Conservation (phyloP, 2,329 filamentous ascomycete genomes). For the Fusarium acutatum region DNA sequence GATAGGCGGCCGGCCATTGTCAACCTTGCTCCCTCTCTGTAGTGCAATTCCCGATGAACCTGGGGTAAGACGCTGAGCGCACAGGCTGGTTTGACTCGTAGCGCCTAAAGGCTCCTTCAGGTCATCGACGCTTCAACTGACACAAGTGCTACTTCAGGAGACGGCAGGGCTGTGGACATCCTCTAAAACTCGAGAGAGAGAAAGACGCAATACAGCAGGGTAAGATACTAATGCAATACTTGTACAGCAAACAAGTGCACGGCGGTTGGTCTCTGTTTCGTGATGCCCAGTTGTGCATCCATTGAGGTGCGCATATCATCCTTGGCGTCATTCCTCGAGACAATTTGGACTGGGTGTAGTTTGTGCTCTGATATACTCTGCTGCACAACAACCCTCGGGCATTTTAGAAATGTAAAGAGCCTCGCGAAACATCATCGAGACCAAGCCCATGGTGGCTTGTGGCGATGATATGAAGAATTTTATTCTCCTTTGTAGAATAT, state of each 20-base stretch:
- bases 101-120: conserved; percentile 11
- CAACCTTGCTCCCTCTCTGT: conserved; percentile 4
- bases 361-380: not conserved
- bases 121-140: conserved; percentile 26
- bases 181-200: not conserved
- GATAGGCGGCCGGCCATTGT: conserved; percentile 30
- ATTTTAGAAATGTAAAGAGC: not conserved
- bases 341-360: conserved; percentile 4
- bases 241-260: conserved; percentile 17
- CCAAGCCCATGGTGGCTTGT: conserved; percentile 7
- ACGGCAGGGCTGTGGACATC: conserved; percentile 1
- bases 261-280: conserved; percentile 9
- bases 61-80: conserved; percentile 25
- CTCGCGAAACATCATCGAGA: not conserved
- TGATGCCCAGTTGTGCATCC: not conserved
- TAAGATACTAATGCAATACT: not conserved
- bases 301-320: conserved; percentile 2
- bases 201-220: conserved; percentile 14
- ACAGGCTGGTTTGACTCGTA: conserved; percentile 19
- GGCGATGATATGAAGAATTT: conserved; percentile 21
- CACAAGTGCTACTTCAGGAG: conserved; percentile 24
- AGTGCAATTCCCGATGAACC: conserved; percentile 20
- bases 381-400: not conserved
- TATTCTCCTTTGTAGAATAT: conserved; percentile 4
- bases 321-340: conserved; percentile 19